Percentiles rank a stretch among this genome's conserved stretches.
These are phyloP conservation scores for Colletotrichum sp. DNA, from an alignment of 2,329 filamentous ascomycete species.

Conservation along the genomic window DNA sequence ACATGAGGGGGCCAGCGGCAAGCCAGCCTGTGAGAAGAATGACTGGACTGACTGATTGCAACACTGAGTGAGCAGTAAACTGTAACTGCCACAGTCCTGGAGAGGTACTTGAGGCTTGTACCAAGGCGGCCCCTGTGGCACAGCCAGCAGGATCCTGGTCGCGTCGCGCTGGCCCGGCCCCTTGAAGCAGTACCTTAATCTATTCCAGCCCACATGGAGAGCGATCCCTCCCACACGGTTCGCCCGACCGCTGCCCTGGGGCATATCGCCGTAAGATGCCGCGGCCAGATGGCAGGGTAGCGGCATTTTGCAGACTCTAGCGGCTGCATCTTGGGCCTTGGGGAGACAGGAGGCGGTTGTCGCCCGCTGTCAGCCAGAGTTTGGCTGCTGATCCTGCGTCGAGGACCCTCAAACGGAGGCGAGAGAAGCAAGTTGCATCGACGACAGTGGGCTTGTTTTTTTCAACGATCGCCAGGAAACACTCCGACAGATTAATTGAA, in stretches of 20 bases:
- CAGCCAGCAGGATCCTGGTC: conserved; percentile 15
- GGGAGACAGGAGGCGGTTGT: conserved; percentile 12
- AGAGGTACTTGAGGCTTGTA: background rate
- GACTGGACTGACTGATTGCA: background rate
- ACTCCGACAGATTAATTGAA: background rate
- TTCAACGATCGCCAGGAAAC: background rate
- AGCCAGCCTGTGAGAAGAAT: background rate
- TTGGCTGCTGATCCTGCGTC: background rate
- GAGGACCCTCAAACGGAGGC: background rate
- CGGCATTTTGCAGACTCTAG: background rate
- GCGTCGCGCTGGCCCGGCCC: conserved; percentile 13
- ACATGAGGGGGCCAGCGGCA: conserved; percentile 1
- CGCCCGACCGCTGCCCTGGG: conserved; percentile 11
- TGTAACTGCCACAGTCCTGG: background rate
- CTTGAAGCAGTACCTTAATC: conserved; percentile 23
- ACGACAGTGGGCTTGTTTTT: background rate
- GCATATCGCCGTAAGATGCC: conserved; percentile 1
- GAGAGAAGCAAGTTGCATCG: conserved; percentile 6
- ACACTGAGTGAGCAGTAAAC: background rate
- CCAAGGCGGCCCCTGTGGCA: background rate
- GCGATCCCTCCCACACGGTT: conserved; percentile 17
- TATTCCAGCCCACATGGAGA: conserved; percentile 16
- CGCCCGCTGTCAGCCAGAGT: conserved; percentile 8
- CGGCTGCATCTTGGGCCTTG: background rate
- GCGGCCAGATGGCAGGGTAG: background rate